These are phyloP conservation scores for Daldinia vernicosa DNA, from an alignment of 495 filamentous ascomycete species.

Conservation along the genomic window DNA sequence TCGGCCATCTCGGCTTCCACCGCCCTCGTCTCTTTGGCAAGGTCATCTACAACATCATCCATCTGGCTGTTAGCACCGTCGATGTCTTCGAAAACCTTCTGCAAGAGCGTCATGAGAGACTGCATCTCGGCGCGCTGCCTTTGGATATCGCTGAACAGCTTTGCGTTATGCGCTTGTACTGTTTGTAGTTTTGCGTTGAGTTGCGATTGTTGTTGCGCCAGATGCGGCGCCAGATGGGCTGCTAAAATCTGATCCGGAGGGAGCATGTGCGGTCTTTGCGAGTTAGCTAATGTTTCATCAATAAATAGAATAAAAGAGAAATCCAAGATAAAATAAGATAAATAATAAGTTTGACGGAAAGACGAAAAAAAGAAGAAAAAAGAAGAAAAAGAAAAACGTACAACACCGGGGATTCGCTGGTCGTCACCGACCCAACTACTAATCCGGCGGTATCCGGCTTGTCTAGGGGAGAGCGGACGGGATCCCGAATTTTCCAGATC, in stretches of 20 bases:
- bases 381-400: slow-evolving; percentile 48
- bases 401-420: slow-evolving; percentile 59
- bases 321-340: slow-evolving; percentile 28
- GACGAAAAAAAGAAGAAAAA: slow-evolving; percentile 11
- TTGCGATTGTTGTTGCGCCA: slow-evolving; percentile 66
- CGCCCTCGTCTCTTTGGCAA: slow-evolving; percentile 57
- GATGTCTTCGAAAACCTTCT: slow-evolving; percentile 73
- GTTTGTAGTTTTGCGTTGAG: slow-evolving; percentile 69
- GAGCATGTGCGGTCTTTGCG: slow-evolving; percentile 76
- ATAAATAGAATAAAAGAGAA: too few relatives aligned
- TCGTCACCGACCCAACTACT: slow-evolving; percentile 63
- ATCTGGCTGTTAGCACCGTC: slow-evolving; percentile 67
- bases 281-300: not conserved
- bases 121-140: slow-evolving; percentile 80
- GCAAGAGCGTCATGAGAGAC: slow-evolving; percentile 68
- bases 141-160: slow-evolving; percentile 67
- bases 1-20: slow-evolving; percentile 57
- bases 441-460: slow-evolving; percentile 50
- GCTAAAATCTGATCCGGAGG: slow-evolving; percentile 70
- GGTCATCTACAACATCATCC: slow-evolving; percentile 54
- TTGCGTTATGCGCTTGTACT: slow-evolving; percentile 70
- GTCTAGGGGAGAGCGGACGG: slow-evolving; percentile 62
- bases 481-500: slow-evolving; percentile 57
- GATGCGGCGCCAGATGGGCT: slow-evolving; percentile 75
- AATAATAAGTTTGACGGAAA: slow-evolving; percentile 4